A percentile compares a stretch with the other conserved stretches of the same genome.
Evolutionary conservation across 2,329 filamentous ascomycete genomes (phyloP).

Genomic region (Nemania diffusa): DNA sequence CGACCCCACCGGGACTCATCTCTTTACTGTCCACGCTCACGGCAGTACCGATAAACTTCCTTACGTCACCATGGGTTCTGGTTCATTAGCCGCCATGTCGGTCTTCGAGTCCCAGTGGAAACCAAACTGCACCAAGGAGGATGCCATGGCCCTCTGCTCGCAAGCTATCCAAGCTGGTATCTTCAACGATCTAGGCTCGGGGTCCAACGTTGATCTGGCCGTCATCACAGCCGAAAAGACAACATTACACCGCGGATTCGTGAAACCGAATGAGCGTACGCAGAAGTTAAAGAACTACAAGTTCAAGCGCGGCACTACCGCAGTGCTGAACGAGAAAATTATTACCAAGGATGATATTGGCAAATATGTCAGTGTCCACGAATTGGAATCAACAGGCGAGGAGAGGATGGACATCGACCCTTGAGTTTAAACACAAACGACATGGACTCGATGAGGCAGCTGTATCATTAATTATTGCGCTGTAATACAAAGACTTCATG

Average conservation of each 20-base stretch:
- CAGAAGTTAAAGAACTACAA: conserved; percentile 94
- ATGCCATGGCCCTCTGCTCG: conserved; percentile 75
- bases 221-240: conserved; percentile 97
- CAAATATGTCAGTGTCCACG: conserved; percentile 92
- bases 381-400: conserved; percentile 74
- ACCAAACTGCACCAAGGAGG: conserved; percentile 75
- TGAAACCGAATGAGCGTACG: conserved; percentile 90
- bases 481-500: conserved; percentile 35
- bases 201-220: conserved; percentile 96
- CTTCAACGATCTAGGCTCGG: conserved; percentile 97
- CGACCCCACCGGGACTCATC: conserved; percentile 92
- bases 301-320: conserved; percentile 92
- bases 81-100: conserved; percentile 95
- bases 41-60: conserved; percentile 98
- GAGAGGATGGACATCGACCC: conserved; percentile 77
- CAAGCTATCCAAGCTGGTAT: conserved; percentile 93
- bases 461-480: conserved; percentile 38
- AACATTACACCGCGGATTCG: conserved; percentile 89
- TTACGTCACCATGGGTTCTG: conserved; percentile 99
- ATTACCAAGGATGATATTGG: conserved; percentile 94
- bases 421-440: conserved; percentile 54
- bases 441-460: conserved; percentile 19
- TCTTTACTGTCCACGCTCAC: conserved; percentile 98
- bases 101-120: conserved; percentile 98
- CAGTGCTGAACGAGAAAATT: conserved; percentile 93